Evolutionary conservation across 352 stramenopile genomes (phyloP).

Genomic region (Globisporangium sylvaticum): DNA sequence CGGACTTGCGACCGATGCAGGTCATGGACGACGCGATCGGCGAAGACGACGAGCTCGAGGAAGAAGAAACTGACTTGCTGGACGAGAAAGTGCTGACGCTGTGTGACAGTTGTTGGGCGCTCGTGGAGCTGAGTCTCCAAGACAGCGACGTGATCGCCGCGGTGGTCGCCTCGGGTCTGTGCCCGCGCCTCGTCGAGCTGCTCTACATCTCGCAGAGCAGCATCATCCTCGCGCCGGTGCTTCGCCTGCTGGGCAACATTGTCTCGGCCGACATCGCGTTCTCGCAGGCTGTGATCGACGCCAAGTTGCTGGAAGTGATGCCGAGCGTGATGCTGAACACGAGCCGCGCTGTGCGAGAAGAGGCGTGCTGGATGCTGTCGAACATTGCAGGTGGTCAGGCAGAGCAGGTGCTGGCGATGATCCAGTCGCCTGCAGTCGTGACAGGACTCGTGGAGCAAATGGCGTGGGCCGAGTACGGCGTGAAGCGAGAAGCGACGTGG

Average conservation of each 20-base stretch:
- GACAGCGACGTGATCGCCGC: slow-evolving; percentile 55
- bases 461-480: slow-evolving; percentile 82
- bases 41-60: slow-evolving; percentile 71
- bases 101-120: slow-evolving; percentile 81
- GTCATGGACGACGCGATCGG: slow-evolving; percentile 79
- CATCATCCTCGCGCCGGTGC: slow-evolving; percentile 74
- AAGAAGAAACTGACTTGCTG: slow-evolving; percentile 65
- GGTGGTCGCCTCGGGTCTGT: slow-evolving; percentile 61
- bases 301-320: slow-evolving; percentile 75
- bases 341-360: slow-evolving; percentile 74
- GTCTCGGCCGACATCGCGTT: slow-evolving; percentile 75
- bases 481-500: slow-evolving; percentile 84
- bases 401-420: slow-evolving; percentile 73
- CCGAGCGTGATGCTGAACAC: slow-evolving; percentile 80
- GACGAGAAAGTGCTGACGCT: slow-evolving; percentile 85
- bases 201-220: slow-evolving; percentile 82
- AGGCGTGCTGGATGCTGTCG: slow-evolving; percentile 86
- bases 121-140: slow-evolving; percentile 82
- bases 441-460: slow-evolving; percentile 73
- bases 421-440: slow-evolving; percentile 65
- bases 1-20: slow-evolving; percentile 61
- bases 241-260: slow-evolving; percentile 80
- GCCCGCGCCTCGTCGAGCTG: slow-evolving; percentile 71
- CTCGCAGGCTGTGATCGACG: slow-evolving; percentile 73
- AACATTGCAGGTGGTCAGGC: slow-evolving; percentile 78